A percentile compares a stretch with the other conserved stretches of the same genome.
Evolutionary conservation across 768 basidiomycete species (phyloP).

Genomic region (Tricholoma bakamatsutake): DNA sequence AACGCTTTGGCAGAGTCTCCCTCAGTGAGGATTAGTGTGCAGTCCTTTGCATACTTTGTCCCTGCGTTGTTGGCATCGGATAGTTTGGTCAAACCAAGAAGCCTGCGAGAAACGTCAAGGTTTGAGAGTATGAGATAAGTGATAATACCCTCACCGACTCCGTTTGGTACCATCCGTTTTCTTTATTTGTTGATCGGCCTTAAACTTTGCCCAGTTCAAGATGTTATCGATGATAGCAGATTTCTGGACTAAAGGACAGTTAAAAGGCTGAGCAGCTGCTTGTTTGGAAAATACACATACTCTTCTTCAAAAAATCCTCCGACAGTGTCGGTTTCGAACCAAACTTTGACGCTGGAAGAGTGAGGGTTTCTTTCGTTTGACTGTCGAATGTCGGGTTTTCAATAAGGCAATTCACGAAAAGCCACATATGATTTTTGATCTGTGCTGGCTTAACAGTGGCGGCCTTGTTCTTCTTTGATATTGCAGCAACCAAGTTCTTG

Average conservation of each 20-base stretch:
- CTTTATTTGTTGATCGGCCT: slow-evolving; percentile 93
- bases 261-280: neutral
- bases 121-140: neutral
- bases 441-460: slow-evolving; percentile 91
- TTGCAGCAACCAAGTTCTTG: slow-evolving; percentile 72
- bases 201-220: slow-evolving; percentile 94
- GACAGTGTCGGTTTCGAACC: slow-evolving; percentile 78
- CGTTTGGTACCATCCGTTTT: slow-evolving; percentile 93
- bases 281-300: slow-evolving; percentile 34
- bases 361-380: slow-evolving; percentile 96
- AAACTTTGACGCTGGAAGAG: slow-evolving; percentile 82
- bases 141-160: slow-evolving; percentile 49
- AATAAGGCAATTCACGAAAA: slow-evolving; percentile 92
- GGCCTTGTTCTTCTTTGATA: slow-evolving; percentile 96
- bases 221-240: slow-evolving; percentile 89
- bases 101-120: slow-evolving; percentile 35
- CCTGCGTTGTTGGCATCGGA: slow-evolving; percentile 98
- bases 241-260: slow-evolving; percentile 58
- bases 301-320: slow-evolving; percentile 96
- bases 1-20: slow-evolving; percentile 98
- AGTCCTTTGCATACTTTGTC: slow-evolving; percentile 68
- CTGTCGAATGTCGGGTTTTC: slow-evolving; percentile 99
- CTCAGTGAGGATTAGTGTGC: slow-evolving; percentile 96
- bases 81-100: slow-evolving; percentile 88
- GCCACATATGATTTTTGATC: slow-evolving; percentile 97